Conservation (phyloP, 495 filamentous ascomycete genomes). For the Xylaria scruposa region DNA sequence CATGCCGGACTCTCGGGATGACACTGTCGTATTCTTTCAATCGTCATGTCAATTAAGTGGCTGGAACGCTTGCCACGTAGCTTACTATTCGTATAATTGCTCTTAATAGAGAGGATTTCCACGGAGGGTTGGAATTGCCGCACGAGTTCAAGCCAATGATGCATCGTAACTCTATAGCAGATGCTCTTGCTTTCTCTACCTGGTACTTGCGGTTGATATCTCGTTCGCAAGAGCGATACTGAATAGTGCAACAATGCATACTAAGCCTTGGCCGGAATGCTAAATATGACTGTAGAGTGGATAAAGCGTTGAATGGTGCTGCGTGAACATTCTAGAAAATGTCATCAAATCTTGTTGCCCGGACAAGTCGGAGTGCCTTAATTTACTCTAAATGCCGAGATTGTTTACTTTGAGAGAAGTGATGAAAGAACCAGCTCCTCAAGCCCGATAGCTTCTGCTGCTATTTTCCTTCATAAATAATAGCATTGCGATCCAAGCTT, state of each 20-base stretch:
- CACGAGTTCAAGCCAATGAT: background rate
- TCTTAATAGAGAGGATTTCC: background rate
- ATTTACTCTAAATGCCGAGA: slow-evolving; percentile 24
- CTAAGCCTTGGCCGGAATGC: slow-evolving; percentile 8
- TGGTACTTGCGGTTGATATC: background rate
- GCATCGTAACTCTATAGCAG: background rate
- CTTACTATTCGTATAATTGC: slow-evolving; percentile 1
- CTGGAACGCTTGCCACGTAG: background rate
- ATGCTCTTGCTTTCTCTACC: background rate
- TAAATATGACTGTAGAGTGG: background rate
- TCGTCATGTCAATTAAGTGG: background rate
- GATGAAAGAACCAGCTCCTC: background rate
- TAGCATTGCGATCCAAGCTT: background rate
- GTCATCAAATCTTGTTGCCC: slow-evolving; percentile 38
- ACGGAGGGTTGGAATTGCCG: background rate
- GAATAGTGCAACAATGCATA: background rate
- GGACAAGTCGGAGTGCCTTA: slow-evolving; percentile 26
- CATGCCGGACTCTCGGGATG: background rate
- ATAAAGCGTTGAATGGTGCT: slow-evolving; percentile 12
- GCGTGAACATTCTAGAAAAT: slow-evolving; percentile 23
- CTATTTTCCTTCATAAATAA: background rate
- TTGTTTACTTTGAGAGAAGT: slow-evolving; percentile 26
- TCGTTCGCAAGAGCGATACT: background rate
- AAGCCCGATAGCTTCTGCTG: background rate
- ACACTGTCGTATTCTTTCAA: background rate